phyloP scores from a whole-genome alignment of 352 stramenopile species.

The Phytophthora ramorum region DNA sequence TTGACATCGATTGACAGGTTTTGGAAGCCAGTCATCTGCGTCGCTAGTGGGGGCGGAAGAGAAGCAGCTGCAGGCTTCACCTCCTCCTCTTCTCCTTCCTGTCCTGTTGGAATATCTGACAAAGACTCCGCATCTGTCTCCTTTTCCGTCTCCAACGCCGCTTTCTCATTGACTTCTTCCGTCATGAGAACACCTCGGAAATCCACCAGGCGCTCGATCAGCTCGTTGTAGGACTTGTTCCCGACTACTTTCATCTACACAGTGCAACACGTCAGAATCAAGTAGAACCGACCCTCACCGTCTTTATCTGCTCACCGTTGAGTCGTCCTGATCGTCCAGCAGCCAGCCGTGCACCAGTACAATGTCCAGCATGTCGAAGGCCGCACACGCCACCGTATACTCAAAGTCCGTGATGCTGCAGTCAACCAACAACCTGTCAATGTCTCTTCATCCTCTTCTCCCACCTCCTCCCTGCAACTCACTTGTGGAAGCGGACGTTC shows the following conservation, averaged over 20 bases:
- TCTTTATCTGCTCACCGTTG: conserved; percentile 52
- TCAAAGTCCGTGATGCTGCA: conserved; percentile 92
- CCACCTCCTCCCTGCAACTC: conserved; percentile 6
- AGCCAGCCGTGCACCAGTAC: conserved; percentile 98
- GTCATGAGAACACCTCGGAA: conserved; percentile 79
- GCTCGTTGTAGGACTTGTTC: conserved; percentile 97
- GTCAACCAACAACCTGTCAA: conserved; percentile 7
- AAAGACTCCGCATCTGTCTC: neutral
- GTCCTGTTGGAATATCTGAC: conserved; percentile 1
- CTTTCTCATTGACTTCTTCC: conserved; percentile 40
- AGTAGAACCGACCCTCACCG: neutral
- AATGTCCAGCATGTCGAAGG: conserved; percentile 97
- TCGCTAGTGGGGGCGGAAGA: conserved; percentile 16
- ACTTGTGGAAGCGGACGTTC: conserved; percentile 97
- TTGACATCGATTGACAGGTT: conserved; percentile 57
- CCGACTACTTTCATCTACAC: conserved; percentile 75
- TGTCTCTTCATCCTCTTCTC: neutral
- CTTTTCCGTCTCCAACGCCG: conserved; percentile 17
- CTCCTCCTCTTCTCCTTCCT: conserved; percentile 24
- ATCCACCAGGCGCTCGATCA: conserved; percentile 95
- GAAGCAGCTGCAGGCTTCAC: conserved; percentile 14
- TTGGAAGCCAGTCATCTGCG: conserved; percentile 29
- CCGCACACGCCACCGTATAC: conserved; percentile 94
- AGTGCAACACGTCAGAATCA: conserved; percentile 15
- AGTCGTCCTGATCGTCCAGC: conserved; percentile 92